A percentile compares a stretch with the other conserved stretches of the same genome.
Evolutionary conservation across 2,329 filamentous ascomycete genomes (phyloP).

Genomic region (Microsporum canis): DNA sequence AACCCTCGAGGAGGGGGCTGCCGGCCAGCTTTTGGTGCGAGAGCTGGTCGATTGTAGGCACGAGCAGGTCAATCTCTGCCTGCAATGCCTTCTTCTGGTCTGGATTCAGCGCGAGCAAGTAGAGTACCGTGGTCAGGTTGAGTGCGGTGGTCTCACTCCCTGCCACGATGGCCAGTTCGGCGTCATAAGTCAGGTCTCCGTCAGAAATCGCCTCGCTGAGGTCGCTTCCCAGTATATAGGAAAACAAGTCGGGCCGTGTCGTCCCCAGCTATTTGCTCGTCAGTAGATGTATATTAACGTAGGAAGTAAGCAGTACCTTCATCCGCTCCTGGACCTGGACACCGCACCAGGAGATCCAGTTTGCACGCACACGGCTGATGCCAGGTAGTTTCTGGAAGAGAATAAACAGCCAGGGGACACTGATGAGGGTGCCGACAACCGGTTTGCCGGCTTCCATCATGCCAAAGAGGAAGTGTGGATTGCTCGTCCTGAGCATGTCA

Average conservation of each 20-base stretch:
- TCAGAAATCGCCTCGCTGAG: not conserved
- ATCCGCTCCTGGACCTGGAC: constrained; percentile 11
- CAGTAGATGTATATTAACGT: not conserved
- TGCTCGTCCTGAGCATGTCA: constrained; percentile 21
- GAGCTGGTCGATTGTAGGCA: constrained; percentile 16
- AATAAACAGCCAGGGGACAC: constrained; percentile 18
- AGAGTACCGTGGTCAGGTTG: constrained; percentile 23
- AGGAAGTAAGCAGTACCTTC: constrained; percentile 7
- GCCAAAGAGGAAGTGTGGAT: constrained; percentile 16
- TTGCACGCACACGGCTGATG: constrained; percentile 8
- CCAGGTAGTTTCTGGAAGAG: constrained; percentile 16
- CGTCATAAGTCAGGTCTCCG: constrained; percentile 6
- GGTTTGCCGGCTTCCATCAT: constrained; percentile 15
- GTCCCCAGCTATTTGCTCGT: constrained; percentile 1
- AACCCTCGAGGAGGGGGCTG: constrained; percentile 7
- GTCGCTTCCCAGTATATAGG: constrained; percentile 5
- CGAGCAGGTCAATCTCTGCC: constrained; percentile 19
- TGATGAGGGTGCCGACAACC: constrained; percentile 14
- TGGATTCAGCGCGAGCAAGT: constrained; percentile 24
- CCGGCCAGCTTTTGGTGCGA: constrained; percentile 8
- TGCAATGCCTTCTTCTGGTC: constrained; percentile 22
- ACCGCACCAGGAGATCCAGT: constrained; percentile 15
- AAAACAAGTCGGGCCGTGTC: constrained; percentile 7
- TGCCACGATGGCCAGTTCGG: constrained; percentile 10
- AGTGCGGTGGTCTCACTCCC: constrained; percentile 27